Conservation (phyloP, 1,139 yeast species). For the Sugiyamaella neomexicana region DNA sequence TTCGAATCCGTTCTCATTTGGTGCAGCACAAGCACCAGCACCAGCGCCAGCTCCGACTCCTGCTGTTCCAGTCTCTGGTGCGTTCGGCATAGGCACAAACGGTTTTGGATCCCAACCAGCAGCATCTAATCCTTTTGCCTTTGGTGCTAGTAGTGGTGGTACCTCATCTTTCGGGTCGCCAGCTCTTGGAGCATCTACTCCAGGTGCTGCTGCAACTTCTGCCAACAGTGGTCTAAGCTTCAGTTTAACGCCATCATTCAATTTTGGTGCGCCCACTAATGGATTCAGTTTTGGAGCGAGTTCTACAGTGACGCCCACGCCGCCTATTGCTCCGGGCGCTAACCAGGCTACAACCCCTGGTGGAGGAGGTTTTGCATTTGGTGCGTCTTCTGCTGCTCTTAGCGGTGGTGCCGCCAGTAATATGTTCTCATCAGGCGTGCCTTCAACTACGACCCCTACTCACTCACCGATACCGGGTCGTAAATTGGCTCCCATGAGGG, state of each 20-base stretch:
- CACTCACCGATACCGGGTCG: slow-evolving; percentile 15
- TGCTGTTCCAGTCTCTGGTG: not conserved
- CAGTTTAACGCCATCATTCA: slow-evolving; percentile 6
- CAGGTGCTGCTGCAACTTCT: too few relatives aligned
- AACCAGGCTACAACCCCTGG: not conserved
- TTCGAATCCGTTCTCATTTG: slow-evolving; percentile 18
- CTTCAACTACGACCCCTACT: not conserved
- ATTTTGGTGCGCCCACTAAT: not conserved
- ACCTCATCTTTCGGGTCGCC: not conserved
- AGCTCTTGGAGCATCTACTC: not conserved
- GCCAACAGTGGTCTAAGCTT: slow-evolving; percentile 1
- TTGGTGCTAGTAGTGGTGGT: not conserved
- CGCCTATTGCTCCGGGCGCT: slow-evolving; percentile 1
- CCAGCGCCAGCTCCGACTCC: slow-evolving; percentile 6
- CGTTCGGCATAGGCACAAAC: slow-evolving; percentile 6
- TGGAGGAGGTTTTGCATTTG: slow-evolving; percentile 12
- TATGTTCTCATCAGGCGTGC: slow-evolving; percentile 13
- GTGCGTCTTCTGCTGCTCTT: slow-evolving; percentile 12
- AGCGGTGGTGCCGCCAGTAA: not conserved
- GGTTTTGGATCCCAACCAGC: not conserved
- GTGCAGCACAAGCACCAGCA: too few relatives aligned
- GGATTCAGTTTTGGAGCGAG: slow-evolving; percentile 4
- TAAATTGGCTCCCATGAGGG: slow-evolving; percentile 13
- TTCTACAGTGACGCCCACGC: slow-evolving; percentile 1
- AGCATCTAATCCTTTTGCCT: slow-evolving; percentile 2